Evolutionary conservation across 129 eudicot species (phyloP).

Genomic region (Solidago caesia): DNA sequence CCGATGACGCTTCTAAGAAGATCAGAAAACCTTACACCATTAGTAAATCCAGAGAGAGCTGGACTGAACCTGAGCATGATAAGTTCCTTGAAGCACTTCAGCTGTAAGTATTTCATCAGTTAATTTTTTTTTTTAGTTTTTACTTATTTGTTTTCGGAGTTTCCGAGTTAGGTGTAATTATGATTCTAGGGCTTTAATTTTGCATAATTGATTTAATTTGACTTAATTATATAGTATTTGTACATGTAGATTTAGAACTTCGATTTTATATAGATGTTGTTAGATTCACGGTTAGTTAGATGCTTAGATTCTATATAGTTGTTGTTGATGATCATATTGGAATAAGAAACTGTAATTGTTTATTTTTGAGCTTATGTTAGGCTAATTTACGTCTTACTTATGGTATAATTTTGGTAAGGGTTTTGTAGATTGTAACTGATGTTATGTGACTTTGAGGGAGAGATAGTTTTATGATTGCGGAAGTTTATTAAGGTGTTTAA

Average conservation of each 20-base stretch:
- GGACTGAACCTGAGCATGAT: constrained; percentile 98
- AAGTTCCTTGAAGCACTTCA: constrained; percentile 98
- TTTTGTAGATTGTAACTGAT: background rate
- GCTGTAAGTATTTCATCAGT: constrained; percentile 50
- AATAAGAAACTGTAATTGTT: no score
- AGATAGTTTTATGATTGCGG: background rate
- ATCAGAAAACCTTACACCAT: constrained; percentile 93
- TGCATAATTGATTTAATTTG: background rate
- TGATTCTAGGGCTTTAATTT: constrained; percentile 14
- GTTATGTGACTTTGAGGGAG: background rate
- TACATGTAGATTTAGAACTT: background rate
- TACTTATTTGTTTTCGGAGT: background rate
- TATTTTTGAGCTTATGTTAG: no score
- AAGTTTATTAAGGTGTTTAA: background rate
- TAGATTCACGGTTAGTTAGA: no score
- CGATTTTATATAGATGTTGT: no score
- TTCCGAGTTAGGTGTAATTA: constrained; percentile 29
- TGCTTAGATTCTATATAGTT: no score
- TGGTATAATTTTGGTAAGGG: background rate
- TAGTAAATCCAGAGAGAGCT: constrained; percentile 91
- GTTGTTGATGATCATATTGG: no score
- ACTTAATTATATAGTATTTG: background rate
- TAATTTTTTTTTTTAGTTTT: background rate
- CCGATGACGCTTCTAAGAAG: constrained; percentile 70
- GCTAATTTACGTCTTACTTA: no score